These are phyloP conservation scores for Neurospora tetrasperma DNA, from an alignment of 495 filamentous ascomycete species.

Conservation along the genomic window DNA sequence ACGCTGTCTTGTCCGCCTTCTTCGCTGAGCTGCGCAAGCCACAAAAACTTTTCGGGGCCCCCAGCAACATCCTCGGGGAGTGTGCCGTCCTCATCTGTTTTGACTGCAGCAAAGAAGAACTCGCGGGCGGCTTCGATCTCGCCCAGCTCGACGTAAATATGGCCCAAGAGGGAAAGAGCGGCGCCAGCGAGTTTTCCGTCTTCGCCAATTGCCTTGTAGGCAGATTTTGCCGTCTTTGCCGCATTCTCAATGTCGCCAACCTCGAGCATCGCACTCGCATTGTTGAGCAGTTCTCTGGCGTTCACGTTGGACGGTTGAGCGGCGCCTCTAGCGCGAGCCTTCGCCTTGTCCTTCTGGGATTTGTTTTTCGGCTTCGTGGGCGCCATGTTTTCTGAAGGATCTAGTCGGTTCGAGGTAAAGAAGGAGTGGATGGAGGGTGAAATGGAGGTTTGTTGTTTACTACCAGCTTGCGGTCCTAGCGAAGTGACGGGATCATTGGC, in stretches of 20 bases:
- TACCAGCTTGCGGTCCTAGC: not conserved
- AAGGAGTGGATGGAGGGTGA: not conserved
- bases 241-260: constrained; percentile 61
- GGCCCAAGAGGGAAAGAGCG: constrained; percentile 67
- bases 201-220: constrained; percentile 39
- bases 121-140: constrained; percentile 59
- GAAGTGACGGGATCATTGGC: not conserved
- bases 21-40: constrained; percentile 86
- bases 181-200: constrained; percentile 38
- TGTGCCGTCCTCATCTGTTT: constrained; percentile 64
- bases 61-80: constrained; percentile 52
- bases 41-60: constrained; percentile 90
- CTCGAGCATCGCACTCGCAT: constrained; percentile 59
- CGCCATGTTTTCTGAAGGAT: constrained; percentile 21
- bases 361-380: constrained; percentile 36
- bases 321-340: constrained; percentile 18
- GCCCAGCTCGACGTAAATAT: constrained; percentile 78
- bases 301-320: constrained; percentile 19
- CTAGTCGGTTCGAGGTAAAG: not conserved
- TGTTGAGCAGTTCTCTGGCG: constrained; percentile 42
- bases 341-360: constrained; percentile 22
- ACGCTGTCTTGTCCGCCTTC: constrained; percentile 78
- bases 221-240: constrained; percentile 51
- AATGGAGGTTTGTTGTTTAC: not conserved
- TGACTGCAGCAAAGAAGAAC: constrained; percentile 59